Evolutionary conservation across 305 asterid species (phyloP).

Genomic region (Solanum hybrid): DNA sequence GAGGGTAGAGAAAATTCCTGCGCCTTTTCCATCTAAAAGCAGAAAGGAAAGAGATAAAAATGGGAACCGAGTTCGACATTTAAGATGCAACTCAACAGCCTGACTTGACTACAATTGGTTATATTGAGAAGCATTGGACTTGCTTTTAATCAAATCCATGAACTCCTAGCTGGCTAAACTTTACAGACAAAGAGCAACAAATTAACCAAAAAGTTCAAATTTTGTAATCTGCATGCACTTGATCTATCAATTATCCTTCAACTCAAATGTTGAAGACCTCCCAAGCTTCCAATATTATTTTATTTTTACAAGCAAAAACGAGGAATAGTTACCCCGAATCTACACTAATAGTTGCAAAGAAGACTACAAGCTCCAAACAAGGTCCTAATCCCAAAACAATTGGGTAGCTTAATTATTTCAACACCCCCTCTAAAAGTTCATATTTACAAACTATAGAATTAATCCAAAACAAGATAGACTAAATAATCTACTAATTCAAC

Average conservation of each 20-base stretch:
- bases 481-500: background rate
- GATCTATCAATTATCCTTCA: background rate
- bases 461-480: background rate
- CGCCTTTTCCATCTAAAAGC: slow-evolving; percentile 72
- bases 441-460: background rate
- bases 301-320: background rate
- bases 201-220: background rate
- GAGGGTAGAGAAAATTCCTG: slow-evolving; percentile 48
- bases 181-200: background rate
- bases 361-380: background rate
- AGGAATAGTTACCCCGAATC: background rate
- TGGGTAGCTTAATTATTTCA: background rate
- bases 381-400: background rate
- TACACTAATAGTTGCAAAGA: background rate
- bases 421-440: background rate
- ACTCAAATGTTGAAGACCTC: background rate
- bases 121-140: background rate
- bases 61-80: background rate
- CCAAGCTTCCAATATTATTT: background rate
- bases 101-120: background rate
- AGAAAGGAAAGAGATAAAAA: background rate
- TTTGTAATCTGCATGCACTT: background rate
- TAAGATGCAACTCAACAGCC: background rate
- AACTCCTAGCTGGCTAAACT: background rate
- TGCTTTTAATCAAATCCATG: background rate